Evolutionary conservation across 192 early-diverging fungal species (phyloP), one percentile per base, ranked within the genome.

Genomic region (Coemansia sp.): DNA sequence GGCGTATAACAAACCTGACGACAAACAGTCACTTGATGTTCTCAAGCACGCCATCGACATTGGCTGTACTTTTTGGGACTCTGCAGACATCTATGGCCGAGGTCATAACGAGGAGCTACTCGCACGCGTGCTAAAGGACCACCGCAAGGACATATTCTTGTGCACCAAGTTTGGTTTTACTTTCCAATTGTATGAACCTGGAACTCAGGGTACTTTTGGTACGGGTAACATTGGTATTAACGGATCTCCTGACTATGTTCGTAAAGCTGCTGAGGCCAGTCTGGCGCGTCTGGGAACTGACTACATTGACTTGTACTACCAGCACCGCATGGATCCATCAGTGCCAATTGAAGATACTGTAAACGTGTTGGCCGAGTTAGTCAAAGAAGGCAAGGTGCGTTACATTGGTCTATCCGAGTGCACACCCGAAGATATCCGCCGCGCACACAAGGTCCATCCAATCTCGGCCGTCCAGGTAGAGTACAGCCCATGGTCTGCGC

Each of bases 361-460:
- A 9, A 47, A 36, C 0, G 84, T 84, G 15, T 82, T 90, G 81
- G 85, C 85, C 26, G 81, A 84, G 36, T 82, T 88, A 3, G 85
- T 88, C 26, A 86, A 88, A 63, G 82, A 86, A 62, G 89, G 89
- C 57, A 88, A 86, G 61, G 74, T 90, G 24, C 44, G 64, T 18
- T 83, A 80, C 60, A 70, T 90, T 26, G 88, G 88, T 5, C 66
- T 89, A 10, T 83, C 79, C 24, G 85, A 89, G 50, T 84, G 80
- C 61, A 70, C 72, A 25, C 84, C 87, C 5, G 83, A 80, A 2
- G 82, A 84, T 2, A 70, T 91, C 14, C 73, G 89, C 5, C 71
- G 86, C 23, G 87, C 87, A 18, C 78, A 88, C 73, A 81, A 73
- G 28, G 72, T 91, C 2, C 88, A 90, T 61, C 89, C 89, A 12